Evolutionary conservation across 495 filamentous ascomycete genomes (phyloP), one percentile per base, ranked within the genome.

Genomic region (Penicillium antarcticum): DNA sequence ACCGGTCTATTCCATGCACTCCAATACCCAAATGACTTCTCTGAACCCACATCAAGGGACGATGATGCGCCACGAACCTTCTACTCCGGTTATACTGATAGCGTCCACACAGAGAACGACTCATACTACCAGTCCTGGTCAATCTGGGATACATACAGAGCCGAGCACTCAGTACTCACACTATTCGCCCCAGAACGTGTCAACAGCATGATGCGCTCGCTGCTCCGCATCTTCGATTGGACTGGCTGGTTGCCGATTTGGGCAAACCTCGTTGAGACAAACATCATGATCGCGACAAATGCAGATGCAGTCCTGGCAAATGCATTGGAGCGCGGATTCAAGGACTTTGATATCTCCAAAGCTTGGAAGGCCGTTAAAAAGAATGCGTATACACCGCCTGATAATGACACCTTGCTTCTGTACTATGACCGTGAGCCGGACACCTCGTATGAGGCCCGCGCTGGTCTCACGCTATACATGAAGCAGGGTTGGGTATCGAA

Each of bases 71-170:
- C 36, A 2, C 60, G 62, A 2, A 29, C 35, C 1, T 61, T 53
- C 26, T 66, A 66, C 37, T 66, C 62, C 0, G 62, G 62, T 5
- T 66, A 66, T 21, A 66, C 62, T 11, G 62, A 66, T 35, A 55
- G 52, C 5, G 35, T 63, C 1, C 54, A 66, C 34, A 51, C 34
- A 0, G 41, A 24, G n/a, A 34, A 53, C 12, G 62, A 66, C 17
- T 62, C 60, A 11, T 66, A 66, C 43, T 66, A 63, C 33, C 62
- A 66, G 36, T 66, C 62, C 1, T 66, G 62, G 62, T 66, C 62
- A 3, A 63, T 66, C 31, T 66, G 62, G 62, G 62, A 66, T 38
- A 66, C 62, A 0, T 66, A 63, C 33, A 48, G 62, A 31, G 62
- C 62, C 5, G 62, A 66, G 21, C 60, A 63, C 21, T 60, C 62